A percentile compares a stretch with the other conserved stretches of the same genome.
phyloP scores from a whole-genome alignment of 352 stramenopile genomes.

The Thraustochytrium sp. region DNA sequence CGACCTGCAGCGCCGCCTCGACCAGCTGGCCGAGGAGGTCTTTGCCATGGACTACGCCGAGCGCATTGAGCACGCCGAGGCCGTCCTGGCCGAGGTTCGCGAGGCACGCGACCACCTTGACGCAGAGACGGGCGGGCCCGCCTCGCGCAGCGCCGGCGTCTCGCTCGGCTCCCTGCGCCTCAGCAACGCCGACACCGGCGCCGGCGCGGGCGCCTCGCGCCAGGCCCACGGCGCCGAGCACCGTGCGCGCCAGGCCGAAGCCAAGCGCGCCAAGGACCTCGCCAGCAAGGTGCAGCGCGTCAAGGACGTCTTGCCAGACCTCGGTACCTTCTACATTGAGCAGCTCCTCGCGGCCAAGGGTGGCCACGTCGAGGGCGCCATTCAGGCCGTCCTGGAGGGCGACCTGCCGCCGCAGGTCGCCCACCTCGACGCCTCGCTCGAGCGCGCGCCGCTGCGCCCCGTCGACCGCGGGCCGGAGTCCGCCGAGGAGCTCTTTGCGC shows the following conservation, averaged over 20 bases:
- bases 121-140: neutral
- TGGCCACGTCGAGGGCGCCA: neutral
- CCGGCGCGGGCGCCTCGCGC: neutral
- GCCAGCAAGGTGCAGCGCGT: neutral
- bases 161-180: neutral
- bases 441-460: neutral
- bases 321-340: conserved; percentile 29
- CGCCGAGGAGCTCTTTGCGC: neutral
- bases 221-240: neutral
- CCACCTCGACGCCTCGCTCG: neutral
- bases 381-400: neutral
- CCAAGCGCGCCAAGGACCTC: neutral
- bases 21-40: neutral
- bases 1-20: neutral
- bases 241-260: neutral
- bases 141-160: neutral
- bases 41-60: neutral
- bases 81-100: neutral
- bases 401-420: neutral
- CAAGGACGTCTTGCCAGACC: conserved; percentile 13
- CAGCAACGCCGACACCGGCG: neutral
- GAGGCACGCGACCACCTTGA: no score
- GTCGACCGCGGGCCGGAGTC: neutral
- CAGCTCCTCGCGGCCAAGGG: conserved; percentile 15
- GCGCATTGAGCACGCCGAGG: neutral